phyloP scores from a whole-genome alignment of 129 eudicot species.

The Cynara cardunculus region DNA sequence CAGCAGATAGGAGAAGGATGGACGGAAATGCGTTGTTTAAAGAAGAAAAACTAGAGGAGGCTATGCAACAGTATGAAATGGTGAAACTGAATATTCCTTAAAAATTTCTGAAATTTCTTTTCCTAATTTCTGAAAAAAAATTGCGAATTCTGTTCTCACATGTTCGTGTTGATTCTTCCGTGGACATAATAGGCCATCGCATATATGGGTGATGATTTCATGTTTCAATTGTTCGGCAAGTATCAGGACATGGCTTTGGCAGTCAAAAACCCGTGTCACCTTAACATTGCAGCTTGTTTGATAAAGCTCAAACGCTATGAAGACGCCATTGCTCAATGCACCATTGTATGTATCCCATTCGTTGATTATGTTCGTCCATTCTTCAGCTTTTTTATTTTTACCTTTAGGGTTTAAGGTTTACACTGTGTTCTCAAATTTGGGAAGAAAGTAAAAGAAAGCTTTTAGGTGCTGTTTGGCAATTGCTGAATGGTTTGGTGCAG shows the following conservation, averaged over 20 bases:
- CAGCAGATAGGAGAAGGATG: slow-evolving; percentile 97
- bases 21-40: slow-evolving; percentile 86
- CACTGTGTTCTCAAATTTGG: neutral
- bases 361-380: neutral
- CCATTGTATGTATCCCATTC: slow-evolving; percentile 53
- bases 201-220: slow-evolving; percentile 97
- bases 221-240: slow-evolving; percentile 96
- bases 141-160: slow-evolving; percentile 11
- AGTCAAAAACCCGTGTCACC: slow-evolving; percentile 94
- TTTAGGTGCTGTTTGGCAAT: no score
- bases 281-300: slow-evolving; percentile 92
- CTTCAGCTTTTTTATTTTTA: neutral
- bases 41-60: slow-evolving; percentile 88
- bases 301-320: slow-evolving; percentile 82
- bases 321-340: slow-evolving; percentile 91
- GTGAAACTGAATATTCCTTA: slow-evolving; percentile 17
- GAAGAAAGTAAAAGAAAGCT: neutral
- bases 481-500: no score
- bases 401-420: neutral
- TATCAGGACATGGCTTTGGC: slow-evolving; percentile 97
- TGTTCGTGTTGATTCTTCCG: neutral
- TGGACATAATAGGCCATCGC: slow-evolving; percentile 71
- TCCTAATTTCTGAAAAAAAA: neutral
- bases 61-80: slow-evolving; percentile 99
- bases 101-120: neutral